phyloP scores from a whole-genome alignment of 108 stramenopile species.

The Skeletonema menzelii region DNA sequence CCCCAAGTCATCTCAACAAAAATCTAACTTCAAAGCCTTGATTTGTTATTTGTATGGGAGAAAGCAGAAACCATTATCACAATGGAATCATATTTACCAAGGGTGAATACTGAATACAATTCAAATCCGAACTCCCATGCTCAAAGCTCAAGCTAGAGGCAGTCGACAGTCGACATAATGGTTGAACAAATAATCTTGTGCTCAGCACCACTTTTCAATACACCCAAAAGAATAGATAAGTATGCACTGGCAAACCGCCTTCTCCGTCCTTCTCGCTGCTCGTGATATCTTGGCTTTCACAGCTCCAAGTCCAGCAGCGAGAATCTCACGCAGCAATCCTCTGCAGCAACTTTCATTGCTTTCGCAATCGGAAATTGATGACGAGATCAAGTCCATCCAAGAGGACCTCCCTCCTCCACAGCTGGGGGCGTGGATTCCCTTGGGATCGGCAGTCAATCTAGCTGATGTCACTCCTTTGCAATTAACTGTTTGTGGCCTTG shows the following conservation, averaged over 20 bases:
- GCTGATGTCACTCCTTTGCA: constrained; percentile 8
- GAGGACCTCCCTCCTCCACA: neutral
- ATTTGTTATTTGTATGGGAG: no score
- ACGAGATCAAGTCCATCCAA: neutral
- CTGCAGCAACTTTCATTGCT: neutral
- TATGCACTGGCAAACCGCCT: neutral
- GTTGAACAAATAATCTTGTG: no score
- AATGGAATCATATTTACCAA: no score
- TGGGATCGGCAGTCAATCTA: constrained; percentile 18
- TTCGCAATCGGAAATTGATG: neutral
- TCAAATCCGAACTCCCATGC: no score
- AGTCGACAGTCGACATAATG: no score
- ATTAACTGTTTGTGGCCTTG: constrained; percentile 19
- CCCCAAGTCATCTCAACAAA: no score
- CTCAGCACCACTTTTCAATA: no score
- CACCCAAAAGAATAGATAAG: no score
- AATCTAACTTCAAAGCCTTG: no score
- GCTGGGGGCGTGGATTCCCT: constrained; percentile 34
- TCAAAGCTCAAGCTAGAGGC: no score
- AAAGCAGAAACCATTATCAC: no score
- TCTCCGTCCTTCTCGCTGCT: neutral
- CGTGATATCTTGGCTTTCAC: neutral
- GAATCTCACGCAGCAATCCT: neutral
- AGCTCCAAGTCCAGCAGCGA: neutral
- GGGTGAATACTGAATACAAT: no score